Base-by-base conservation (phyloP, 2,329 filamentous ascomycete species). In the Monosporascus sp. region DNA sequence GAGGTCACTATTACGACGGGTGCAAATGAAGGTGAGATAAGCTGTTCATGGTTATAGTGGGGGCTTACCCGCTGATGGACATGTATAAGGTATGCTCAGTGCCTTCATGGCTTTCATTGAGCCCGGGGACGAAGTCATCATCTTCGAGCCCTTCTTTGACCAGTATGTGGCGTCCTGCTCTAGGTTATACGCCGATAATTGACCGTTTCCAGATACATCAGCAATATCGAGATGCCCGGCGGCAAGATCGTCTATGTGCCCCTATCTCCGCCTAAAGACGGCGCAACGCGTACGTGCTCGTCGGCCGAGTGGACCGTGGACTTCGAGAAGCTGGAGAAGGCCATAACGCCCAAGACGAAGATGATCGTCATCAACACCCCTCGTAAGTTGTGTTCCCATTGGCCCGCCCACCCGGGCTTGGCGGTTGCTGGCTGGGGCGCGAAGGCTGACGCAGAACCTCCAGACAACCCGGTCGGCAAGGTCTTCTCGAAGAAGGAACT, bases 71-170 rank as follows among this genome's bases (percentile, higher is more conserved):
- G 7, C 19, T 3, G 26, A 11, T 20, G 16, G 24, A 24, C 44
- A 50, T 50, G 26, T 31, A 24, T 14, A 7, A 49, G 83, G 90
- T 64, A 97, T 97, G 91, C 79, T 99, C 60, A 93, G 90, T 68
- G 94, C 92, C 0, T 97, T 99, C 68, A 97, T 99, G 94, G 94
- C 83, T 3, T 99, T 99, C 64, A 85, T 99, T 54, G 94, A 99
- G 72, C 82, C 84, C 1, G 94, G 91, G 14, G 94, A 99, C 67
- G 94, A 99, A 72, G 94, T 97, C 60, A 97, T 99, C 61, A 83
- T 99, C 53, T 97, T 99, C 69, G 94, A 99, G 76, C 94, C 94
- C 11, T 99, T 97, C 75, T 99, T 97, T 69, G 94, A 99, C 73
- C 94, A 99, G 85, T 90, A 70, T 68, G 78, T 65, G 51, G 34